Evolutionary conservation across 306 rosid genomes (phyloP), one percentile per base, ranked within the genome.

Genomic region (Fagus crenata): DNA sequence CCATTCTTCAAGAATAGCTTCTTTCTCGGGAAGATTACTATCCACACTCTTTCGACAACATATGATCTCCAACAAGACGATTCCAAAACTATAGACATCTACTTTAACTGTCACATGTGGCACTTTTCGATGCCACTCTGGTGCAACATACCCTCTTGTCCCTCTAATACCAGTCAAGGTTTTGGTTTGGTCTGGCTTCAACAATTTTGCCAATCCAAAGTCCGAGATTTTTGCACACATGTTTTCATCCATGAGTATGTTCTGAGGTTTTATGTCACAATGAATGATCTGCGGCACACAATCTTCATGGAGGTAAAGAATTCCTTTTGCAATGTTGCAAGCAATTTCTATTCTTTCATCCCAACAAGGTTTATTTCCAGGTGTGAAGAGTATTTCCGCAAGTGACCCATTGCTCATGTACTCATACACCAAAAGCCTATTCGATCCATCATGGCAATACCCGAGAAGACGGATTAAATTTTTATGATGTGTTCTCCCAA

Each of bases 381-480:
- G 36, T 31, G 65, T 59, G 37, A 59, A 59, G 37, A 59, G 37
- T 59, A 31, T 28, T 22, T 59, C 37, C 11, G 65, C 65, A 59
- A 59, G 65, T 59, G 65, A 58, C 1, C 65, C 37, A 31, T 59
- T 59, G 17, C 65, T 7, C 65, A 59, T 59, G 2, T 59, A 59
- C 14, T 59, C 37, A 12, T 59, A 59, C 17, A 59, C 65, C 37
- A 59, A 59, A 59, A 59, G 65, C 65, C 65, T 59, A 28, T 59
- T 59, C 2, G 6, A 15, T 28, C 65, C 37, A 59, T 59, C 37
- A 9, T 31, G 65, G 14, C 65, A 59, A 59, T 59, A 59, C 1
- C 65, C 37, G 0, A 59, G 65, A 22, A 59, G 5, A 9, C 3
- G 37, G 15, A 59, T 32, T 7, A 59, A 12, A 11, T 59, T 59